Evolutionary conservation across 148 eudicot genomes (phyloP).

Genomic region (Vaccinium myrtillus): DNA sequence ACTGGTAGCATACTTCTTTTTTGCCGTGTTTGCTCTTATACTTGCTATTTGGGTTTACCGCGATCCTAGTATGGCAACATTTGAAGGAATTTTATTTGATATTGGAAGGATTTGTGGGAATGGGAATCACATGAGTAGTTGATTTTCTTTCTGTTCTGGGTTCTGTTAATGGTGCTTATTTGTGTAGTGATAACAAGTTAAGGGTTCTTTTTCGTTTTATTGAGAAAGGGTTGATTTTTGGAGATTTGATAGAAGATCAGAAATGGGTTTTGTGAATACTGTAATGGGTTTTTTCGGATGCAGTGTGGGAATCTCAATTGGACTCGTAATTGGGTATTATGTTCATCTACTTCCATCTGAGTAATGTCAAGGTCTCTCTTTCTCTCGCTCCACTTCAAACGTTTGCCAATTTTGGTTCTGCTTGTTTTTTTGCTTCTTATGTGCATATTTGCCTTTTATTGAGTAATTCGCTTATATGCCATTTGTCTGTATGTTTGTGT

Average conservation of each 20-base stretch:
- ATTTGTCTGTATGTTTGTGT: neutral
- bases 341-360: conserved; percentile 68
- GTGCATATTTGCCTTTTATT: neutral
- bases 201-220: neutral
- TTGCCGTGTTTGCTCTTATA: no score
- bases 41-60: no score
- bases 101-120: no score
- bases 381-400: neutral
- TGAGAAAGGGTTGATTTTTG: neutral
- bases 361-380: conserved; percentile 70
- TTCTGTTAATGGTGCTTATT: neutral
- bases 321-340: conserved; percentile 80
- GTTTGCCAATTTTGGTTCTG: neutral
- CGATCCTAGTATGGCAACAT: no score
- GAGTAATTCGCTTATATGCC: neutral
- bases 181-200: neutral
- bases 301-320: conserved; percentile 71
- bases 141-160: neutral
- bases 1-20: no score
- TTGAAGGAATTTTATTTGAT: no score
- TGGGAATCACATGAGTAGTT: neutral
- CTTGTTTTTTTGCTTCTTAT: neutral
- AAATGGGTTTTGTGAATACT: conserved; percentile 76
- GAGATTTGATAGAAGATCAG: conserved; percentile 24
- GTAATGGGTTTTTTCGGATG: conserved; percentile 70